Evolutionary conservation across 257 asterid species (phyloP), one percentile per base, ranked within the genome.

Genomic region (Solanum verrucosum): DNA sequence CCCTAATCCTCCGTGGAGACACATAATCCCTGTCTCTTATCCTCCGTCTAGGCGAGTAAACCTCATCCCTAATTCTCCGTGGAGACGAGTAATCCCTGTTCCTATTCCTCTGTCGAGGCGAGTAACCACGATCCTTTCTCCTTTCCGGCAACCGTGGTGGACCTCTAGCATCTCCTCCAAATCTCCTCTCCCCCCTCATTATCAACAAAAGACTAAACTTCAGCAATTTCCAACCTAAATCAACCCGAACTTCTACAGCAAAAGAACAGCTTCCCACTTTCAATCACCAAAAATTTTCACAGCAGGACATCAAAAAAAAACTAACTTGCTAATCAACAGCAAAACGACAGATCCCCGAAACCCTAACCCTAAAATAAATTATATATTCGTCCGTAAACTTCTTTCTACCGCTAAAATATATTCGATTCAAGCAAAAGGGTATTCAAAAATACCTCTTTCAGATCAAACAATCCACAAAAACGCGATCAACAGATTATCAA

Each of bases 151-250:
- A 38, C 12, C 42, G 93, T 38, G 95, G 87, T 42, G 93, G 90
- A 52, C 77, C 83, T 11, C 89, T 88, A 34, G 88, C 85, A 40
- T 87, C 90, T 85, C 79, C 91, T 23, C 78, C 89, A 42, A 89
- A 90, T 67, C 91, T 90, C 89, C 91, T 89, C 70, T 87, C 94
- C 89, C 90, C 95, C 89, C 90, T 90, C 92, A 87, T 92, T 89
- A 84, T 91, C 89, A 38, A 46, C 16, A 46, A 27, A 49, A 46
- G 15, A 3, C 87, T 25, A 81, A 29, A 29, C 35, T 37, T 74
- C 82, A 74, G 52, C 82, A 74, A 74, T 35, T 34, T 74, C 49
- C 49, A 74, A 74, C 34, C 59, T 77, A 23, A 77, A 77, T n/a
- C 84, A 77, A 38, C 35, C 84, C 59, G 6, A 77, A 77, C 34